phyloP scores from a whole-genome alignment of 352 stramenopile genomes.

The Globisporangium uncinulatum region DNA sequence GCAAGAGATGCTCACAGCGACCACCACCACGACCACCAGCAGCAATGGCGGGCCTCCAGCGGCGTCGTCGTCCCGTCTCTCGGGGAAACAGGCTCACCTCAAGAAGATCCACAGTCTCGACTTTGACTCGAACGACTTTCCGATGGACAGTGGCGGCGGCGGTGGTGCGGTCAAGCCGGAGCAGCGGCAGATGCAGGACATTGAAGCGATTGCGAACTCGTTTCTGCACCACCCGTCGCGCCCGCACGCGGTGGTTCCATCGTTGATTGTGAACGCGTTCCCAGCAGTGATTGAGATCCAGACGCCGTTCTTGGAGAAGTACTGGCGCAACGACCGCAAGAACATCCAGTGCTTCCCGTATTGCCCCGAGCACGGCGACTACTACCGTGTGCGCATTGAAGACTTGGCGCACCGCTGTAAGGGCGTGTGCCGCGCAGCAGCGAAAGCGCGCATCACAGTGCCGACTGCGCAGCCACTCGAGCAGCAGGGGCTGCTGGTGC shows the following conservation, averaged over 20 bases:
- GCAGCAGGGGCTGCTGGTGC: conserved; percentile 39
- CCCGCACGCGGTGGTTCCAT: conserved; percentile 11
- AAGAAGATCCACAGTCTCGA: conserved; percentile 80
- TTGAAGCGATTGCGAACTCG: conserved; percentile 41
- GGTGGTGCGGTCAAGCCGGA: conserved; percentile 25
- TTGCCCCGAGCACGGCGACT: conserved; percentile 86
- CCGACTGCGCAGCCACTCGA: conserved; percentile 29
- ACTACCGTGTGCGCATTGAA: conserved; percentile 85
- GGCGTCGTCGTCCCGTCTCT: not conserved
- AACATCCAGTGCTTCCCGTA: conserved; percentile 91
- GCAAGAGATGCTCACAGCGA: conserved; percentile 1
- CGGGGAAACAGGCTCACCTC: conserved; percentile 22
- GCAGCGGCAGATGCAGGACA: conserved; percentile 41
- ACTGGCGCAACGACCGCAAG: conserved; percentile 90
- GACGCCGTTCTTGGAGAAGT: conserved; percentile 85
- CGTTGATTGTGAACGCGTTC: conserved; percentile 18
- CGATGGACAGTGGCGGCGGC: conserved; percentile 15
- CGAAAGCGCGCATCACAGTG: conserved; percentile 68
- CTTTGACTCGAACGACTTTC: conserved; percentile 44
- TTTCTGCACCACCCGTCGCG: conserved; percentile 35
- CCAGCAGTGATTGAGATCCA: conserved; percentile 67
- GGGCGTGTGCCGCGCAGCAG: conserved; percentile 74
- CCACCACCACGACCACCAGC: not conserved
- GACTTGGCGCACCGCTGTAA: conserved; percentile 81
- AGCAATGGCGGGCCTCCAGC: not conserved